Conservation (phyloP, 2,329 filamentous ascomycete species). For the Parastagonospora avenae region DNA sequence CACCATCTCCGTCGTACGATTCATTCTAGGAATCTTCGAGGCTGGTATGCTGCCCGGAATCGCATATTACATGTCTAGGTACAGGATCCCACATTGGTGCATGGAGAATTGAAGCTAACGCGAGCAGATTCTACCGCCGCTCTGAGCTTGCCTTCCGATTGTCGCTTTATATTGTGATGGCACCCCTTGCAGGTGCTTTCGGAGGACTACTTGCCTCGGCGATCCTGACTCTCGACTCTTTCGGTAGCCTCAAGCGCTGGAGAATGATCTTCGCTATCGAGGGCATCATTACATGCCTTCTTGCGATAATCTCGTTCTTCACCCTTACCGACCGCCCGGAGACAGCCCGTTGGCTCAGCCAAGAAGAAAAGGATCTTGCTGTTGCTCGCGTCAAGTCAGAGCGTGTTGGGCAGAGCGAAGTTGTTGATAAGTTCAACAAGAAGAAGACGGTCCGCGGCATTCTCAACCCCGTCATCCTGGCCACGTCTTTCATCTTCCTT, state of each 20-base stretch:
- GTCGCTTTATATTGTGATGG: slow-evolving; percentile 72
- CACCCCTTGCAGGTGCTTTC: slow-evolving; percentile 72
- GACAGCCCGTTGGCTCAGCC: slow-evolving; percentile 68
- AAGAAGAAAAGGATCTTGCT: slow-evolving; percentile 70
- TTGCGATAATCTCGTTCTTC: slow-evolving; percentile 66
- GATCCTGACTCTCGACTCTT: slow-evolving; percentile 65
- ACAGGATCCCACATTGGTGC: no score
- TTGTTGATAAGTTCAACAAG: slow-evolving; percentile 67
- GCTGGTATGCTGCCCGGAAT: slow-evolving; percentile 76
- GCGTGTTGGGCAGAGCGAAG: slow-evolving; percentile 64
- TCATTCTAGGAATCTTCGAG: slow-evolving; percentile 70
- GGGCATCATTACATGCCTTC: slow-evolving; percentile 65
- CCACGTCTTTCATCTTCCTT: slow-evolving; percentile 64
- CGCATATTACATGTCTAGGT: slow-evolving; percentile 73
- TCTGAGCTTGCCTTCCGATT: slow-evolving; percentile 71
- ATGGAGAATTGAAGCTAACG: not conserved
- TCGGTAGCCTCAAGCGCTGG: slow-evolving; percentile 65
- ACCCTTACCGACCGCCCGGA: slow-evolving; percentile 72
- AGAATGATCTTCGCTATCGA: slow-evolving; percentile 76
- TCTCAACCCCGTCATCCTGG: slow-evolving; percentile 65
- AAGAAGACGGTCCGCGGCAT: slow-evolving; percentile 67
- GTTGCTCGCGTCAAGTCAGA: slow-evolving; percentile 72
- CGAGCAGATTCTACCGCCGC: slow-evolving; percentile 63
- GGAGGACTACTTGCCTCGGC: slow-evolving; percentile 67
- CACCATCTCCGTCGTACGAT: slow-evolving; percentile 65